Evolutionary conservation across 345 rosid genomes (phyloP).

Genomic region (Syzygium jambos): DNA sequence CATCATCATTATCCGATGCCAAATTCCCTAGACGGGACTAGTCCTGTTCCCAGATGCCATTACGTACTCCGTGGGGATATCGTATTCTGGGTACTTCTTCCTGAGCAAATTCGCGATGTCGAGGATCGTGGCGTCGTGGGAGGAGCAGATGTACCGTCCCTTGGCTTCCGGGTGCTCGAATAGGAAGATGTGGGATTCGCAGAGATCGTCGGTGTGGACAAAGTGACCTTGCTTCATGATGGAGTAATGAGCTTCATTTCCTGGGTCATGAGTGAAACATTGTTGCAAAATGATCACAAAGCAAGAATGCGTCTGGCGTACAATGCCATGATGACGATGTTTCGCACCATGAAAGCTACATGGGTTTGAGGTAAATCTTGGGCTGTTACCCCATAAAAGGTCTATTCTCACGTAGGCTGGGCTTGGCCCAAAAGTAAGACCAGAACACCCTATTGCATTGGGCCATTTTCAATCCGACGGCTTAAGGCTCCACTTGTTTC

Average conservation of each 20-base stretch:
- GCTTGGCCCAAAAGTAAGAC: neutral
- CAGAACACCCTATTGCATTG: neutral
- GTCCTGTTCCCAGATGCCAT: neutral
- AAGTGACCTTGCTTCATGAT: conserved; percentile 79
- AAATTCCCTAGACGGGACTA: neutral
- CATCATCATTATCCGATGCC: neutral
- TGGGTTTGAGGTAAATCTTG: neutral
- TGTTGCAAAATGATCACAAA: neutral
- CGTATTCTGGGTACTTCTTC: conserved; percentile 54
- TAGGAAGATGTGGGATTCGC: conserved; percentile 66
- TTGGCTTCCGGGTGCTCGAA: conserved; percentile 57
- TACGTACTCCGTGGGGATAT: conserved; percentile 53
- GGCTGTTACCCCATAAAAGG: neutral
- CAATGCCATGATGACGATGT: neutral
- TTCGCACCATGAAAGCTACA: neutral
- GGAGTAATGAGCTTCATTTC: conserved; percentile 68
- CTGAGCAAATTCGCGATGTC: conserved; percentile 41
- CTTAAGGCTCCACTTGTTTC: no score
- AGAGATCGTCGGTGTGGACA: conserved; percentile 87
- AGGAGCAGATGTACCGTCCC: conserved; percentile 81
- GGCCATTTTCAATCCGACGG: neutral
- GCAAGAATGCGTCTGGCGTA: neutral
- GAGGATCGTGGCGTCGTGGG: conserved; percentile 50
- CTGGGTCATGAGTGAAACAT: conserved; percentile 11
- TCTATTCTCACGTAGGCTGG: neutral